Conservation (phyloP, 208 protist species). For the Blastocrithidia nonstop region DNA sequence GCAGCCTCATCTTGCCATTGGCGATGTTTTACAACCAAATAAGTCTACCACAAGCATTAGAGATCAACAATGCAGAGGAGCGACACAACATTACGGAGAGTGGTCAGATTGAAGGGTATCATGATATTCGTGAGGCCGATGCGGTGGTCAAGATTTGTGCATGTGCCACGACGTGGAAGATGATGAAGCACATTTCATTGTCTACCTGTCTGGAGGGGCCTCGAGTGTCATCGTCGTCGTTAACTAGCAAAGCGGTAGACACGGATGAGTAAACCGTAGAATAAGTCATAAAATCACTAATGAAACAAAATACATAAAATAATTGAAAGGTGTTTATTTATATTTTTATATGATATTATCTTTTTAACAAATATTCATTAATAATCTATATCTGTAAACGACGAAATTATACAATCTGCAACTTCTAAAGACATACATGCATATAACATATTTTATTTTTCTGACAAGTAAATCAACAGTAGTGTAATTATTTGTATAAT, state of each 20-base stretch:
- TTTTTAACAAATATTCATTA: too few relatives aligned
- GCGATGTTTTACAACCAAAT: slow-evolving; percentile 65
- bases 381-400: too few relatives aligned
- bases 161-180: slow-evolving; percentile 52
- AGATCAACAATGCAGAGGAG: slow-evolving; percentile 80
- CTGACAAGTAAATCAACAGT: too few relatives aligned
- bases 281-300: neutral
- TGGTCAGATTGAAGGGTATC: slow-evolving; percentile 77
- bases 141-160: slow-evolving; percentile 78
- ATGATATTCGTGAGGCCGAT: slow-evolving; percentile 85
- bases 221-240: slow-evolving; percentile 9
- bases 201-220: slow-evolving; percentile 66
- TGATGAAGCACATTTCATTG: slow-evolving; percentile 64
- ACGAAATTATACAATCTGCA: too few relatives aligned
- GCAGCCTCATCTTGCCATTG: slow-evolving; percentile 78
- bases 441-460: too few relatives aligned
- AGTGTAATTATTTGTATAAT: too few relatives aligned
- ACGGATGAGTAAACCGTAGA: slow-evolving; percentile 4
- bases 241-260: too few relatives aligned
- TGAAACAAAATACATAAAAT: too few relatives aligned
- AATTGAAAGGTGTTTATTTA: too few relatives aligned
- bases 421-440: too few relatives aligned
- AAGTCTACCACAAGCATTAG: slow-evolving; percentile 53
- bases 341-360: too few relatives aligned
- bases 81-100: slow-evolving; percentile 53